phyloP scores from a whole-genome alignment of 2,329 filamentous ascomycete genomes.

The Calonectria montana region DNA sequence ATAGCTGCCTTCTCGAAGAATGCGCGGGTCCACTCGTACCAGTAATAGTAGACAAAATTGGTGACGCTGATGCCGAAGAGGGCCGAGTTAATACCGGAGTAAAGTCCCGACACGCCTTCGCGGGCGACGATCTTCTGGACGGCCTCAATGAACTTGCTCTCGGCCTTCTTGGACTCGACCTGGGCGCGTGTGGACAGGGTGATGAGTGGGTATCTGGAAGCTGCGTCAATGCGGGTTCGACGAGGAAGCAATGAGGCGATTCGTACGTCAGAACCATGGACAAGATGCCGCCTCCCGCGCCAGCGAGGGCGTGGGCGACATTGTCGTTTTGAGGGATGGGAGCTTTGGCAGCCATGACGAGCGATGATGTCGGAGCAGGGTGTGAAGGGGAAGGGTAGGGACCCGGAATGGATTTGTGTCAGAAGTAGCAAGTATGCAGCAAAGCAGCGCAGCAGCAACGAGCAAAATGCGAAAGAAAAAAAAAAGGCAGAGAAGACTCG shows the following conservation, averaged over 20 bases:
- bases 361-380: constrained; percentile 10
- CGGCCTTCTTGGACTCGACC: constrained; percentile 94
- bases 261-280: constrained; percentile 94
- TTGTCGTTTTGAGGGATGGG: constrained; percentile 91
- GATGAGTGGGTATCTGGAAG: constrained; percentile 87
- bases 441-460: constrained; percentile 12
- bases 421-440: background rate
- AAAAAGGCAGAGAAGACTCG: constrained; percentile 14
- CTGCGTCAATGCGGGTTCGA: constrained; percentile 18
- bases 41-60: constrained; percentile 99
- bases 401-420: background rate
- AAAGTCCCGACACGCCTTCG: constrained; percentile 89
- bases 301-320: constrained; percentile 93
- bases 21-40: constrained; percentile 96
- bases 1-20: constrained; percentile 85
- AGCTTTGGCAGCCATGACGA: constrained; percentile 62
- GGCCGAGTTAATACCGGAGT: constrained; percentile 92
- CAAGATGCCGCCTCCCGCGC: constrained; percentile 91
- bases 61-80: constrained; percentile 98
- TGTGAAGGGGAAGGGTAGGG: background rate
- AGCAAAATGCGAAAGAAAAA: constrained; percentile 5
- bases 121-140: constrained; percentile 89
- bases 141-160: constrained; percentile 85
- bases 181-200: constrained; percentile 97
- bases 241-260: background rate